Evolutionary conservation across 208 protist genomes (phyloP).

Genomic region (Tritrichomonas musculus): DNA sequence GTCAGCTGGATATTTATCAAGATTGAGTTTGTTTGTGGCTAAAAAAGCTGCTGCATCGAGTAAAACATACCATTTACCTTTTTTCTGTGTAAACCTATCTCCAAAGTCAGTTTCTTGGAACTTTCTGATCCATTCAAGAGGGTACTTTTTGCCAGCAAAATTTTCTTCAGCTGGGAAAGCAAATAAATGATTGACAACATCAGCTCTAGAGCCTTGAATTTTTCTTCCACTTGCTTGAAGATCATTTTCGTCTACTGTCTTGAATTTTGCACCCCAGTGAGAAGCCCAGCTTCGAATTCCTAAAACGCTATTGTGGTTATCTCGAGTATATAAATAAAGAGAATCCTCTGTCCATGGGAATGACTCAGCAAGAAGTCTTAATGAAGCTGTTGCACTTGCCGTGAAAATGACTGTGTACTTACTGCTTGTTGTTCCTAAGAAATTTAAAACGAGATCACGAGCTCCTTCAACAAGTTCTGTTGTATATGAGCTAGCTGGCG

Average conservation of each 20-base stretch:
- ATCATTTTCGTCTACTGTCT: not conserved
- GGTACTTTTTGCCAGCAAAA: conserved; percentile 21
- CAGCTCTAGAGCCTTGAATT: not conserved
- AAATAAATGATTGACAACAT: not conserved
- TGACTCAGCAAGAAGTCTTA: not conserved
- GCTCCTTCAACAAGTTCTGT: not conserved
- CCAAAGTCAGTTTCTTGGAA: not conserved
- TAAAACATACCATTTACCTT: conserved; percentile 8
- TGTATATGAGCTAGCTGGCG: not conserved
- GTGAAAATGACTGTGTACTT: conserved; percentile 28
- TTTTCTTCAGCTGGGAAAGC: conserved; percentile 33
- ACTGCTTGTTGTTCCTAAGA: not conserved
- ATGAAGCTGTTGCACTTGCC: conserved; percentile 4
- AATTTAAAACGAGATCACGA: not conserved
- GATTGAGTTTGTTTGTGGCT: not conserved
- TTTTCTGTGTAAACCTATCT: not conserved
- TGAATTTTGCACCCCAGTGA: not conserved
- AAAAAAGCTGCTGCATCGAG: conserved; percentile 35
- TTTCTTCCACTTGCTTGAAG: not conserved
- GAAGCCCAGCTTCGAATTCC: not conserved
- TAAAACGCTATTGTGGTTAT: conserved; percentile 36
- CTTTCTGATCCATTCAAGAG: not conserved
- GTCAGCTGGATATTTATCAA: not conserved
- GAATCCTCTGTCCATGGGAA: conserved; percentile 32
- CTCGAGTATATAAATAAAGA: not conserved